Evolutionary conservation across 202 grass and related monocot genomes (phyloP).

Genomic region (Musa balbisiana): DNA sequence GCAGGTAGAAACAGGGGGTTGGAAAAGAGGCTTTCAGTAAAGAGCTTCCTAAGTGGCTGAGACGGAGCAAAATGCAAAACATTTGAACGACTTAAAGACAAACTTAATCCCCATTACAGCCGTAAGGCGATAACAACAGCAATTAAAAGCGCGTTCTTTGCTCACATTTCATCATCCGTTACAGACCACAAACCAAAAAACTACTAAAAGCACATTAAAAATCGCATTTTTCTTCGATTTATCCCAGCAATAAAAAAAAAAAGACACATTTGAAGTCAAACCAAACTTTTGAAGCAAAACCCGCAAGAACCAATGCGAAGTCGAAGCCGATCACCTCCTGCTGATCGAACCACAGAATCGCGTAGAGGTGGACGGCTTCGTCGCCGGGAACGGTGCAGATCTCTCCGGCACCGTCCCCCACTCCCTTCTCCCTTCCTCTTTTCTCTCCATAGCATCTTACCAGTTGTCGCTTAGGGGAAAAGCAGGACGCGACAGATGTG

Average conservation of each 20-base stretch:
- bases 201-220: background rate
- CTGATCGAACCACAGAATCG: constrained; percentile 63
- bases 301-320: background rate
- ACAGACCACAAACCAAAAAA: background rate
- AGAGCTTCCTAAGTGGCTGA: no score
- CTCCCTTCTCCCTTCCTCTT: no score
- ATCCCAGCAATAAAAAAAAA: no score
- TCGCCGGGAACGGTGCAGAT: constrained; percentile 32
- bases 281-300: background rate
- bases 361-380: constrained; percentile 44
- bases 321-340: constrained; percentile 31
- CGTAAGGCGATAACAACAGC: no score
- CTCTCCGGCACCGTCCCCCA: constrained; percentile 49
- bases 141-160: background rate
- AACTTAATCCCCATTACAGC: background rate
- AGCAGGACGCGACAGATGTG: no score
- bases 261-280: no score
- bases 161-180: background rate
- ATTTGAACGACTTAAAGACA: background rate
- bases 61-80: background rate
- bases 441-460: no score
- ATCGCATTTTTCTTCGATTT: background rate
- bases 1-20: no score
- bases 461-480: no score
- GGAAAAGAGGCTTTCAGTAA: no score